Evolutionary conservation across 208 protist genomes (phyloP), one percentile per base, ranked within the genome.

Genomic region (Trichomonas vaginalis): DNA sequence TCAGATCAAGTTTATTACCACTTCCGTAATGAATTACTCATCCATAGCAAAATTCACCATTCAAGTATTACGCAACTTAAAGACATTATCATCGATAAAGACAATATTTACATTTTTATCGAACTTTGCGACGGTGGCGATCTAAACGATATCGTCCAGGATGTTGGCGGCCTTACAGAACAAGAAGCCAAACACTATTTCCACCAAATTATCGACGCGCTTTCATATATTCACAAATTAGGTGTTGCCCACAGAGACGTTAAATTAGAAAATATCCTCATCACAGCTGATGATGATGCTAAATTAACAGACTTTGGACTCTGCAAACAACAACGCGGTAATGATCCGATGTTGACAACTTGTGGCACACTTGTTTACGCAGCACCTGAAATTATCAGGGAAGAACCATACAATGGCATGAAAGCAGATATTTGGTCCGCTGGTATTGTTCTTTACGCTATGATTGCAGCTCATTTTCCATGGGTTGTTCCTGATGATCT

Each of bases 371-470:
- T 88, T 21, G 82, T 88, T 47, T 88, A 88, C 37, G 82, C 82
- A 10, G 82, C 82, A 47, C 82, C 82, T 3, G 82, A 88, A 88
- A 88, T 88, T n/a, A 88, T 88, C 40, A 88, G 37, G 32, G 40
- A 45, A 88, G 40, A 88, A 32, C 82, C 82, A 48, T 88, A 88
- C 32, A 40, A 88, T 21, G 82, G 82, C 3, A 88, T 47, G 35
- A 88, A 88, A 48, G 82, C 40, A n/a, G 82, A 88, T 32, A 88
- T 88, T n/a, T 88, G 82, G 82, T 88, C 82, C n/a, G 82, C 82
- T 47, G 82, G 82, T 17, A 88, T 88, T n/a, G 82, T 88, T 2
- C 40, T 88, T 47, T 88, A 88, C 48, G 82, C 82, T 6, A 88
- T 88, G 82, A 40, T 88, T 88, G 82, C 82, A n/a, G 37, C 14